Base-by-base conservation (phyloP, 2,329 filamentous ascomycete genomes). In the Penicillium sclerotigenum region DNA sequence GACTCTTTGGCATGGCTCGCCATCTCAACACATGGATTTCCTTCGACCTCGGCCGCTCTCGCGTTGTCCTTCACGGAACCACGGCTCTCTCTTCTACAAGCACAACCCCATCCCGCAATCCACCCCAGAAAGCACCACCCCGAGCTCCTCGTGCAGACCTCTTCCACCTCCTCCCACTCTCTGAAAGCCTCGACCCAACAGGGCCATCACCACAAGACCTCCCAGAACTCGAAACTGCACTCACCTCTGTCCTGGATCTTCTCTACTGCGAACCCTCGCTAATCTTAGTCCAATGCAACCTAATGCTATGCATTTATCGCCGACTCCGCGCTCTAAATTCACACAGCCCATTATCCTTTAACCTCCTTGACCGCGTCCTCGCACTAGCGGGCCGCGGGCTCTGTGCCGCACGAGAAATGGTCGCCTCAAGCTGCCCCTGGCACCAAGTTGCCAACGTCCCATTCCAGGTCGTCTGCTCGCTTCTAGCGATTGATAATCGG, bases 1-100 rank as follows among this genome's bases (percentile, higher is more conserved):
- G 80, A 1, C 65, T 82, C 4, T 69, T 82, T 63, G 76, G 80
- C 50, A 76, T 84, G 38, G 79, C 82, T 0, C 79, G 81, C 10
- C 82, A 84, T 59, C 74, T 85, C 8, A 84, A 85, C 60, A 80
- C 79, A 13, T 85, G 82, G 82, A 79, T 80, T 26, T 84, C 81
- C 0, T 84, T 83, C 59, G 83, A 85, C 52, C 78, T 84, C 51
- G 82, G 82, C 1, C 77, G 80, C 0, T 82, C 81, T 0, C 74
- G 81, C 10, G 80, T 84, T 16, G 57, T 75, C 58, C 71, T 83
- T 0, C 76, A 77, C 33, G 77, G 77, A 18, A 76, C 79, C 10
- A 77, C 76, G 0, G 28, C 34, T 9, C 47, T 52, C 26, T 73
- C 75, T 14, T 0, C 68, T 71, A 8, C 67, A 73, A 77, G 80